Percentiles rank a stretch among this genome's conserved stretches.
These are phyloP conservation scores for Jaapia argillacea DNA, from an alignment of 768 basidiomycete species.

Conservation along the genomic window DNA sequence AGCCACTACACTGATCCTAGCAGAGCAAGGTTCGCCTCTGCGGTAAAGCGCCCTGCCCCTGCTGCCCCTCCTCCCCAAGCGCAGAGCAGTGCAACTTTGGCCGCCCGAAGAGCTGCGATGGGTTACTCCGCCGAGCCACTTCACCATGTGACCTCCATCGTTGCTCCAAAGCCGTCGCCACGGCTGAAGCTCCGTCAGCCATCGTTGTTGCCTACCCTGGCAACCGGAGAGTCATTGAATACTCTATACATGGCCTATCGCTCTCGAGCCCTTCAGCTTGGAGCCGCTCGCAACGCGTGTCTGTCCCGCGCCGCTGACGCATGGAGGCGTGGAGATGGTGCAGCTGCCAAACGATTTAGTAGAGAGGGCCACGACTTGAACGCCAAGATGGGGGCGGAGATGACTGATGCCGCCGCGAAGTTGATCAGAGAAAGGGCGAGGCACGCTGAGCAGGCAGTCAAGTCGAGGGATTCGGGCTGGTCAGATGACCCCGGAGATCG, in stretches of 20 bases:
- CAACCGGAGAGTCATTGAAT: slow-evolving; percentile 76
- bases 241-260: slow-evolving; percentile 85
- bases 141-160: slow-evolving; percentile 56
- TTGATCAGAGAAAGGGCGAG: slow-evolving; percentile 78
- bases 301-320: slow-evolving; percentile 93
- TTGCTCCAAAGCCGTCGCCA: slow-evolving; percentile 75
- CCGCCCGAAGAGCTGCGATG: slow-evolving; percentile 46
- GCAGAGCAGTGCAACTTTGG: slow-evolving; percentile 27
- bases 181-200: slow-evolving; percentile 81
- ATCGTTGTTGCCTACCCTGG: slow-evolving; percentile 75
- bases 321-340: slow-evolving; percentile 92
- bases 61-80: slow-evolving; percentile 21
- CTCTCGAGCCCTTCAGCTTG: slow-evolving; percentile 80
- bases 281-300: slow-evolving; percentile 89
- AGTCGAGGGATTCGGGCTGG: slow-evolving; percentile 59
- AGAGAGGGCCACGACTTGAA: slow-evolving; percentile 92
- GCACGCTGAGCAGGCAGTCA: slow-evolving; percentile 68
- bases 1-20: slow-evolving; percentile 62
- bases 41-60: slow-evolving; percentile 61
- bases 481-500: slow-evolving; percentile 82
- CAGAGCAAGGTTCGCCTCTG: slow-evolving; percentile 82
- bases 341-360: slow-evolving; percentile 90
- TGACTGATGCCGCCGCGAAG: slow-evolving; percentile 73
- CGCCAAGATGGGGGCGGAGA: slow-evolving; percentile 81
- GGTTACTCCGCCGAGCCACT: slow-evolving; percentile 51